Evolutionary conservation across 2,329 filamentous ascomycete genomes (phyloP), one percentile per base, ranked within the genome.

Genomic region (Xylaria sp.): DNA sequence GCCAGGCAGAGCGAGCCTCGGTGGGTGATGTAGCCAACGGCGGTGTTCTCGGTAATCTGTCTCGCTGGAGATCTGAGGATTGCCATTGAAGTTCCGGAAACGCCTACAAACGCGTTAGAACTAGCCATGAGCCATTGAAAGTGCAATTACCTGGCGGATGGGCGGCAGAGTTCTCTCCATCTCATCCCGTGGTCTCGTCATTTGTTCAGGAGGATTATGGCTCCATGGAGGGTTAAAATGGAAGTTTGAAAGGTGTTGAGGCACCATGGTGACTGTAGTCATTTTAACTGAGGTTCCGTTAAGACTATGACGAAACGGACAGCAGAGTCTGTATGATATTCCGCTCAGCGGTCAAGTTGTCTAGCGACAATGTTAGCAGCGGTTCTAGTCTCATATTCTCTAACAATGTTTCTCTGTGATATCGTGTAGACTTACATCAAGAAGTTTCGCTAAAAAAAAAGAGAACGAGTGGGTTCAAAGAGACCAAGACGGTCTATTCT

Each of bases 131-230:
- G 11, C 31, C 29, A 46, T 8, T 29, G 5, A 25, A 25, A 40
- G 27, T 17, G 27, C 7, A 48, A 54, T 59, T 79, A 84, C 83
- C 80, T 84, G 80, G 66, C 81, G 77, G 51, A 86, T 84, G 1
- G 83, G 81, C 19, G 83, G 83, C 21, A 86, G 75, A 35, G 78
- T 70, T 60, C 73, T 72, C 62, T 78, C 76, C n/a, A 71, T 70
- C 54, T 82, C 79, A 17, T 69, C 68, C 56, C 74, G 75, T 47
- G 75, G 73, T 38, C 75, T 75, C 27, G 72, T 70, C 17, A 73
- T 70, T 33, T 73, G 75, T 29, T 78, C 77, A 31, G 74, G 68
- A 54, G 76, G 72, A 63, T 70, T 60, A 31, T 75, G 70, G 54
- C 78, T 76, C 79, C 78, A 82, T 17, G 73, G 67, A 33, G 74